Percentiles rank a stretch among this genome's conserved stretches.
Evolutionary conservation across 2,329 filamentous ascomycete genomes (phyloP).

Genomic region (Gnomoniopsis sp.): DNA sequence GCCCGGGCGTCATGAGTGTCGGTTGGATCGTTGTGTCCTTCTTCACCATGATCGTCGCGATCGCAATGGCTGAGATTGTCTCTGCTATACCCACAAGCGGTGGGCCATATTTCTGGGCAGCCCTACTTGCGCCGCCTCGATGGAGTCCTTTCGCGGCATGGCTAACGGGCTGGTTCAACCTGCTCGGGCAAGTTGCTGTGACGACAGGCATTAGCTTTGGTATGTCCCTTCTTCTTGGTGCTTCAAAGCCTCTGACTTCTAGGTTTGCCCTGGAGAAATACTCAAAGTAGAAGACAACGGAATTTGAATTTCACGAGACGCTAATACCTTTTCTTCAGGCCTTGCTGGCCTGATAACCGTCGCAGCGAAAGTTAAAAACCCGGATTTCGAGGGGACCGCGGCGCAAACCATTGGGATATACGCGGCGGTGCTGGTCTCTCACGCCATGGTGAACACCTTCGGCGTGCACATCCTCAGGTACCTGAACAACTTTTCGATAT

Average conservation of each 20-base stretch:
- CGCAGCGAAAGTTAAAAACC: slow-evolving; percentile 33
- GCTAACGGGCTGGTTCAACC: slow-evolving; percentile 40
- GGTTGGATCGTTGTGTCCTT: slow-evolving; percentile 54
- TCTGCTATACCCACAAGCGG: slow-evolving; percentile 56
- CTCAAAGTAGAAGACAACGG: no score
- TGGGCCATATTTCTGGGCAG: slow-evolving; percentile 60
- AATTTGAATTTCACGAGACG: no score
- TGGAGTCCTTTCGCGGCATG: slow-evolving; percentile 36
- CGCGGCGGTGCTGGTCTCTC: slow-evolving; percentile 49
- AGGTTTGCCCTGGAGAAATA: no score
- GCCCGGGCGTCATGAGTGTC: slow-evolving; percentile 52
- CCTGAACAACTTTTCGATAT: slow-evolving; percentile 54
- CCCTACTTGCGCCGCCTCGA: slow-evolving; percentile 48
- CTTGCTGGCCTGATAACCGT: slow-evolving; percentile 36
- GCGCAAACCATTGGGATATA: slow-evolving; percentile 56
- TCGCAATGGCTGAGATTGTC: slow-evolving; percentile 57
- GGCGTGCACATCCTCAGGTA: slow-evolving; percentile 53
- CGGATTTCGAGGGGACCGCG: slow-evolving; percentile 37
- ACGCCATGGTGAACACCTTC: slow-evolving; percentile 52
- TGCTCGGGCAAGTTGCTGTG: slow-evolving; percentile 37
- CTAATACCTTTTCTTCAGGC: slow-evolving; percentile 19
- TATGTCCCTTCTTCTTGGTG: no score
- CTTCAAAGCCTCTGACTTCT: no score
- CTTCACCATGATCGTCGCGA: slow-evolving; percentile 52
- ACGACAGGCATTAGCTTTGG: slow-evolving; percentile 38